Conservation (phyloP, 2,329 filamentous ascomycete species). For the Penicillium digitatum region DNA sequence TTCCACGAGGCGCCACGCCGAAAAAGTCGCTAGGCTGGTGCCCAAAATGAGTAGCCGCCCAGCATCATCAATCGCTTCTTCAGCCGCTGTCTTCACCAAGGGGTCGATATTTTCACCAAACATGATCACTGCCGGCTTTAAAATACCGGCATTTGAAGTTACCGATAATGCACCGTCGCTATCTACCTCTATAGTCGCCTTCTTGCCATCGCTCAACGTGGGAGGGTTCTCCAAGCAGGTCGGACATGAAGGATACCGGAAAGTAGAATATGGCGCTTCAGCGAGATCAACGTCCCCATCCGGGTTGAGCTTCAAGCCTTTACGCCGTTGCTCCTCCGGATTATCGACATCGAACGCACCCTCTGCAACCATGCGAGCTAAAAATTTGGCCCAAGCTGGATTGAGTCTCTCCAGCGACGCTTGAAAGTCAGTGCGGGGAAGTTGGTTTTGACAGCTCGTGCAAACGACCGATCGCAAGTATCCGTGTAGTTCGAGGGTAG, state of each 20-base stretch:
- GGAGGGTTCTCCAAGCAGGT: constrained; percentile 67
- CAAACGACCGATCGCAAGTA: constrained; percentile 80
- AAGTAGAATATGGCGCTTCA: constrained; percentile 79
- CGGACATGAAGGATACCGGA: constrained; percentile 86
- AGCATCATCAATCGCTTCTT: constrained; percentile 73
- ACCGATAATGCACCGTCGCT: constrained; percentile 72
- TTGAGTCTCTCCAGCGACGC: constrained; percentile 71
- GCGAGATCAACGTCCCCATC: constrained; percentile 93
- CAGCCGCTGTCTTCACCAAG: constrained; percentile 68
- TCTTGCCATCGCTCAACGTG: constrained; percentile 51
- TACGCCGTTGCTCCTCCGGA: constrained; percentile 61
- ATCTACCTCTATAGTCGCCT: constrained; percentile 64
- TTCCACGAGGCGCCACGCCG: constrained; percentile 85
- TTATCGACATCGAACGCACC: constrained; percentile 77
- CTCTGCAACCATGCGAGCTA: constrained; percentile 65
- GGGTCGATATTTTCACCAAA: constrained; percentile 83
- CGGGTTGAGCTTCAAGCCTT: constrained; percentile 78
- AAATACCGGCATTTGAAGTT: constrained; percentile 66
- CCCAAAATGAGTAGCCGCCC: constrained; percentile 74
- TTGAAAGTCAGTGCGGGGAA: constrained; percentile 72
- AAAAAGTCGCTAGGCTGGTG: constrained; percentile 90
- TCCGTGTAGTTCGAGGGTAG: constrained; percentile 84
- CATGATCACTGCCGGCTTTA: constrained; percentile 94
- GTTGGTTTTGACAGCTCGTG: constrained; percentile 69
- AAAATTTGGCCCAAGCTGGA: constrained; percentile 76